Evolutionary conservation across 2,329 filamentous ascomycete species (phyloP), one percentile per base, ranked within the genome.

Genomic region (Magnaporthiopsis incrustans): DNA sequence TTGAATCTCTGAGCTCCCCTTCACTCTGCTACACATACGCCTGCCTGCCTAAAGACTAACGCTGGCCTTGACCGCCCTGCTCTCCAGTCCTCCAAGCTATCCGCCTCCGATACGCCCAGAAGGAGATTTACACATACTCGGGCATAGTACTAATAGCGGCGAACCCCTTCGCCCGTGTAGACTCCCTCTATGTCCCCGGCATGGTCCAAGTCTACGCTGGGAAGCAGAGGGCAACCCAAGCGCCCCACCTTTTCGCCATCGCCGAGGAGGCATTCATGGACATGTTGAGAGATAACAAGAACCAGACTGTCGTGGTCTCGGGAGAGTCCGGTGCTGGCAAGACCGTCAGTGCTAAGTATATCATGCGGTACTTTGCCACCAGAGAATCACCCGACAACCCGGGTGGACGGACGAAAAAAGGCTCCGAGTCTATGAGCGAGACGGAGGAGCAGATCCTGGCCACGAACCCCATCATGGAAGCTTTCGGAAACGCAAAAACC

Each of bases 191-290:
- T 77, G 95, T 99, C 14, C 93, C 94, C 25, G 95, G 95, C 69
- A 99, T 99, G 94, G 93, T 99, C n/a, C 95, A 99, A 77, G 92
- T 98, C 56, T 99, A 99, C 78, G 93, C 95, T 64, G 95, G 95
- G 73, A 98, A 94, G 78, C 93, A 97, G 77, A 86, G 95, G 77
- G 92, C 93, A 66, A 97, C 95, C 65, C 95, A 98, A 78, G 95
- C 96, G 65, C 95, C 95, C 64, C 95, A 99, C 86, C 79, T 99
- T 73, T 99, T 99, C 78, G 95, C 95, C 70, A 99, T 99, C 79
- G 95, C 95, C 58, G 95, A 99, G 77, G 96, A 99, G 78, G 93
- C 95, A 66, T 99, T 98, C 80, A 92, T 94, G 91, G 95, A 99
- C 81, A 99, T 99, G 95, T 79, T 99, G 74, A 90, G 95, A 69